A percentile compares a stretch with the other conserved stretches of the same genome.
These are phyloP conservation scores for Bryum argenteum DNA, from an alignment of 225 moss, liverwort and hornwort species.

Conservation along the genomic window DNA sequence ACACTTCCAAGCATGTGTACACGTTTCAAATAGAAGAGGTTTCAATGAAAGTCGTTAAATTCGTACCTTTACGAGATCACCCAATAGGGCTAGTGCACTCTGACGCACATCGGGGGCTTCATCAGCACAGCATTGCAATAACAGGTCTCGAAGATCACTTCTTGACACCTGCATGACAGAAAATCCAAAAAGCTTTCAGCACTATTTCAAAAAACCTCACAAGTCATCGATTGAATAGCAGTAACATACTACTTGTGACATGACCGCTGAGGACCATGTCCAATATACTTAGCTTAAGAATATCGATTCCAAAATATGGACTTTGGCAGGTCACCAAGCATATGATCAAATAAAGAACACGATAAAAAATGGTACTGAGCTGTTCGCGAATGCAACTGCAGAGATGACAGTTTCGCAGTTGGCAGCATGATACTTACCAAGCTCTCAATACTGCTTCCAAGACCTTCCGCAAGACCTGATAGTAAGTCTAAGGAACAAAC, in stretches of 20 bases:
- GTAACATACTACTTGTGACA: conserved; percentile 8
- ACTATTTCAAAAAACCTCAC: neutral
- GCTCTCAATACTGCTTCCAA: conserved; percentile 95
- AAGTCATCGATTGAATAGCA: conserved; percentile 11
- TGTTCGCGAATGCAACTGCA: neutral
- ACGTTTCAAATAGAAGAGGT: neutral
- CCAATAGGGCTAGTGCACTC: conserved; percentile 93
- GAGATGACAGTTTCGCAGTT: neutral
- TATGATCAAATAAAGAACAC: neutral
- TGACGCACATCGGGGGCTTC: conserved; percentile 98
- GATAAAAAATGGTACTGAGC: neutral
- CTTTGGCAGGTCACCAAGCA: conserved; percentile 1
- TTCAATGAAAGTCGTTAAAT: conserved; percentile 1
- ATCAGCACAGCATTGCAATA: conserved; percentile 94
- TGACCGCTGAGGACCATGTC: neutral
- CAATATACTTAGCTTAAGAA: neutral
- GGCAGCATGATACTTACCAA: conserved; percentile 57
- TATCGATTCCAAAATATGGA: conserved; percentile 5
- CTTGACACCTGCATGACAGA: conserved; percentile 67
- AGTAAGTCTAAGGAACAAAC: conserved; percentile 98
- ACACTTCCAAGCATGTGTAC: neutral
- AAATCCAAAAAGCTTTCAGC: conserved; percentile 28
- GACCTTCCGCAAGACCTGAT: conserved; percentile 98
- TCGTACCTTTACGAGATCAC: conserved; percentile 89
- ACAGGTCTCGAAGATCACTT: conserved; percentile 91